phyloP scores from a whole-genome alignment of 495 filamentous ascomycete genomes.

The Penicillium nucicola region DNA sequence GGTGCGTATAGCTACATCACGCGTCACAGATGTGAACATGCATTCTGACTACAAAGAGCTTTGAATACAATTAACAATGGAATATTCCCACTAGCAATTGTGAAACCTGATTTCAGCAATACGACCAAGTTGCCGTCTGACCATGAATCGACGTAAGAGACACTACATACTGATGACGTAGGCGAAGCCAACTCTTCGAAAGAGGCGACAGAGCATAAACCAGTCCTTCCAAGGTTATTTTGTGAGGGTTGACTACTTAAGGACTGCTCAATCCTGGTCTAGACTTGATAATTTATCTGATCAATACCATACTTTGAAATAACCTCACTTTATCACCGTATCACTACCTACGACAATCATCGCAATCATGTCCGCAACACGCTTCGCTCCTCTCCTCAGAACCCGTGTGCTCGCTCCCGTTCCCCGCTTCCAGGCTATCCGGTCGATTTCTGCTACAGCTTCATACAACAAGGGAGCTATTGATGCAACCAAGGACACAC shows the following conservation, averaged over 20 bases:
- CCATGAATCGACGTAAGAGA: constrained; percentile 29
- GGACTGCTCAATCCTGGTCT: not conserved
- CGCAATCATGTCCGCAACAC: constrained; percentile 18
- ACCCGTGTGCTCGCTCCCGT: constrained; percentile 15
- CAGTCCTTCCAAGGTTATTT: constrained; percentile 8
- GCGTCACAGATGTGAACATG: not conserved
- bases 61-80: not conserved
- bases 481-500: constrained; percentile 53
- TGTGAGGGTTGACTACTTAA: not conserved
- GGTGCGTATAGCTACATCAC: no score
- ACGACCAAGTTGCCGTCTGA: constrained; percentile 10
- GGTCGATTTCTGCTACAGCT: constrained; percentile 33
- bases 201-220: constrained; percentile 4
- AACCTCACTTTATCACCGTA: not conserved
- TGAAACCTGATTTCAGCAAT: not conserved
- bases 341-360: not conserved
- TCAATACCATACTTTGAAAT: not conserved
- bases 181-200: constrained; percentile 4
- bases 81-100: not conserved
- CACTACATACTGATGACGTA: constrained; percentile 21
- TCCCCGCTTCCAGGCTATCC: constrained; percentile 16
- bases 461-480: constrained; percentile 32
- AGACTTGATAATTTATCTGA: constrained; percentile 1
- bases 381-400: constrained; percentile 21
- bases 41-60: not conserved